phyloP scores from a whole-genome alignment of 805 yeast genomes.

The Yamadazyma takamatsuzukensis region DNA sequence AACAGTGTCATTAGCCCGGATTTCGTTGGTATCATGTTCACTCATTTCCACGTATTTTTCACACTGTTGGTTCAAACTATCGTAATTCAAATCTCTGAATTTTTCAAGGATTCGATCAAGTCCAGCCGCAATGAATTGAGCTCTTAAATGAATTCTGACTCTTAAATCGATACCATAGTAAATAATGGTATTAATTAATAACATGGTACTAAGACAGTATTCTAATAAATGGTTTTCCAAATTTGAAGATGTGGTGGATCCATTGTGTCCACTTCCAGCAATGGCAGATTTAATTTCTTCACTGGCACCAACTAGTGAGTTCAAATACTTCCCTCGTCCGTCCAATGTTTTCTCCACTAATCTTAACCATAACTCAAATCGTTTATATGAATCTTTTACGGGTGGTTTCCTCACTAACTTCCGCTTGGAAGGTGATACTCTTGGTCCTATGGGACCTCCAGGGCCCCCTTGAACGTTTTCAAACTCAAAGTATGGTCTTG shows the following conservation, averaged over 20 bases:
- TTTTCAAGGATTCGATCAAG: conserved; percentile 48
- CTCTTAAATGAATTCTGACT: conserved; percentile 54
- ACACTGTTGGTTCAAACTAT: conserved; percentile 62
- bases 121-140: conserved; percentile 57
- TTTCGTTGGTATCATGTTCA: conserved; percentile 52
- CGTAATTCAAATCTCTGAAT: conserved; percentile 52
- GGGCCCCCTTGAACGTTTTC: conserved; percentile 30
- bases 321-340: conserved; percentile 81
- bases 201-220: conserved; percentile 66
- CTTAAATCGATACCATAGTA: conserved; percentile 42
- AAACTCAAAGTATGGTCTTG: conserved; percentile 37
- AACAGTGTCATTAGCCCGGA: conserved; percentile 28
- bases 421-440: conserved; percentile 17
- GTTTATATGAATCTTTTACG: conserved; percentile 33
- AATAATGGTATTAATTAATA: conserved; percentile 64
- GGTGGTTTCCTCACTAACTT: conserved; percentile 35
- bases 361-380: conserved; percentile 70
- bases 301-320: conserved; percentile 89
- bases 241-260: conserved; percentile 43
- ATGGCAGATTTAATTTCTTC: conserved; percentile 61
- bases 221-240: conserved; percentile 62
- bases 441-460: conserved; percentile 29
- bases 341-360: conserved; percentile 65
- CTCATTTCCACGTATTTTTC: conserved; percentile 55
- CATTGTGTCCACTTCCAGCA: conserved; percentile 39